Evolutionary conservation across 129 eudicot genomes (phyloP), one percentile per base, ranked within the genome.

Genomic region (Silybum marianum): DNA sequence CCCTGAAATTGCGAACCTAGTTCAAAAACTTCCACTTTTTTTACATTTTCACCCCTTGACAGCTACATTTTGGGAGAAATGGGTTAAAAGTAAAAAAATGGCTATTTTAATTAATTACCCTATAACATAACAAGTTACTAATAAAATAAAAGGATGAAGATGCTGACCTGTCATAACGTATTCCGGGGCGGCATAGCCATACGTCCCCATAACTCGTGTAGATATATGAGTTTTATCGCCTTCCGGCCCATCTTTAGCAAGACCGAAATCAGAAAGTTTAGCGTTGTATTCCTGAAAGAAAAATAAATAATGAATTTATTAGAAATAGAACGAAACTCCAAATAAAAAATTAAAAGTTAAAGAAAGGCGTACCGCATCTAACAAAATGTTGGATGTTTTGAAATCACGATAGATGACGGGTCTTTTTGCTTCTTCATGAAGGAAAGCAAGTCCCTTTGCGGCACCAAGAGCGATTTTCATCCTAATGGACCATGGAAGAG

Each of bases 391-490:
- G 78, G 98, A 95, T 23, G 98, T 95, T 72, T 92, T 95, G 39
- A 95, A 95, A 88, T 95, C 98, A 19, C 98, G 98, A 85, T 95
- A 95, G 73, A 95, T 95, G 69, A 92, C 96, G 11, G 94, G 96
- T 79, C 97, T 82, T 89, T 89, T 97, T 7, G 96, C 96, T 89
- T 95, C 98, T 84, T 95, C 98, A 2, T 95, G 98, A 68, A 95
- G 97, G 84, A 95, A 95, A 51, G 97, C 94, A 81, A 95, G 96
- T 11, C 98, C 98, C 69, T 89, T 95, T 32, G 98, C 98, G 58
- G 98, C 98, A 77, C 97, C 98, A 46, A 95, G 90, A 69, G 97
- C 97, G 12, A 95, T 90, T 90, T 95, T 95, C 98, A 95, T 95
- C 87, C 98, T 89, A 77, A 90, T 90, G 13, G 97, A 92, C 98